phyloP scores from a whole-genome alignment of 176 grass and related monocot genomes.

The Triticum turgidum region DNA sequence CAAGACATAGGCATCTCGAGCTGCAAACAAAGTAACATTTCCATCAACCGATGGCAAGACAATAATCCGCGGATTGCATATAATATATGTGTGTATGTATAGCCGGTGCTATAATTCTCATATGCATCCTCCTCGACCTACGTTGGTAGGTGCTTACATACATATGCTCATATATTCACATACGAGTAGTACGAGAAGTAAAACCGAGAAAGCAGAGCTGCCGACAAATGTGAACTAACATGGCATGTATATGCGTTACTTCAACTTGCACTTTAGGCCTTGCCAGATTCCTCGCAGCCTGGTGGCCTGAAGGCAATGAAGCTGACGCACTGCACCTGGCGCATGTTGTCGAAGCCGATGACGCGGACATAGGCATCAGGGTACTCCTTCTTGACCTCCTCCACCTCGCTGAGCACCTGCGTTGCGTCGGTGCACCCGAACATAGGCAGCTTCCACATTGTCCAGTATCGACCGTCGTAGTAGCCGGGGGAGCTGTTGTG shows the following conservation, averaged over 20 bases:
- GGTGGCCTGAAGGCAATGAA: constrained; percentile 1
- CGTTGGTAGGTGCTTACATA: not conserved
- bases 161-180: not conserved
- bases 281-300: not conserved
- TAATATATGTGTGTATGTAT: not conserved
- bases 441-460: constrained; percentile 1
- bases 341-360: not conserved
- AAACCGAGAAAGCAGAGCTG: not conserved
- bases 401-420: not conserved
- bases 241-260: not conserved
- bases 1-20: not conserved
- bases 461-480: not conserved
- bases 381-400: constrained; percentile 1
- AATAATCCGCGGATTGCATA: too few species aligned
- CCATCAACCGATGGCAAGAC: too few species aligned
- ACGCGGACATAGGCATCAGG: not conserved
- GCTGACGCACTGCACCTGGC: not conserved
- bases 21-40: not conserved
- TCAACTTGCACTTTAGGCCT: not conserved
- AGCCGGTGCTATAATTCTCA: not conserved
- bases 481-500: not conserved
- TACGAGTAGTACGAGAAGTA: not conserved
- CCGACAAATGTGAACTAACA: not conserved
- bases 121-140: not conserved
- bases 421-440: not conserved